Conservation (phyloP, 2,329 filamentous ascomycete species). For the Colletotrichum phormii region DNA sequence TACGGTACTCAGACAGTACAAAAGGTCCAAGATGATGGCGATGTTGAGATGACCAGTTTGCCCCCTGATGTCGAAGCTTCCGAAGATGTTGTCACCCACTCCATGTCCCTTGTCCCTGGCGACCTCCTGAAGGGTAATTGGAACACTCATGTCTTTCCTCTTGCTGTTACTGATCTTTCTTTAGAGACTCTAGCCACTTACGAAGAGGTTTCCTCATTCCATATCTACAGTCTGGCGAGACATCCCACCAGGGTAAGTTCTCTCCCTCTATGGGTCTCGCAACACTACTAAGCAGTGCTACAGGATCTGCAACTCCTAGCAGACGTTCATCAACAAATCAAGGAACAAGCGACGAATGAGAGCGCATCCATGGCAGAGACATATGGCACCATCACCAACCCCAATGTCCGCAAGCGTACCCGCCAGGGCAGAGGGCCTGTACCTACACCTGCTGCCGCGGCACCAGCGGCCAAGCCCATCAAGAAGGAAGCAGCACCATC, state of each 20-base stretch:
- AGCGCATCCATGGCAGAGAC: slow-evolving; percentile 67
- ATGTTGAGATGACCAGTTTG: slow-evolving; percentile 78
- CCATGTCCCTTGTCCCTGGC: slow-evolving; percentile 77
- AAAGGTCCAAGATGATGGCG: slow-evolving; percentile 62
- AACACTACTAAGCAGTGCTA: neutral
- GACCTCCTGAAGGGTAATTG: slow-evolving; percentile 75
- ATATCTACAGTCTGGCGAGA: slow-evolving; percentile 87
- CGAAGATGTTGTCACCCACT: slow-evolving; percentile 65
- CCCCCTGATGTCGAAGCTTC: slow-evolving; percentile 65
- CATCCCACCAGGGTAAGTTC: slow-evolving; percentile 70
- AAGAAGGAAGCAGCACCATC: slow-evolving; percentile 47
- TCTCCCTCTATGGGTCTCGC: rapidly evolving
- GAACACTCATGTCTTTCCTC: neutral
- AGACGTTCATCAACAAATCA: slow-evolving; percentile 74
- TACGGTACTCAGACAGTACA: slow-evolving; percentile 72
- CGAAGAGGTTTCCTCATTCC: slow-evolving; percentile 79
- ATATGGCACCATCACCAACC: slow-evolving; percentile 82
- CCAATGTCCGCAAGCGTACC: slow-evolving; percentile 67
- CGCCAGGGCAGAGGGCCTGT: slow-evolving; percentile 49
- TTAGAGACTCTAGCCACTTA: slow-evolving; percentile 76
- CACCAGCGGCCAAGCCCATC: slow-evolving; percentile 43
- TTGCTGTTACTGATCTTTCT: slow-evolving; percentile 23
- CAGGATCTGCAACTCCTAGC: slow-evolving; percentile 76
- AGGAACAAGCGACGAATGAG: slow-evolving; percentile 69
- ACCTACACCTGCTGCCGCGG: slow-evolving; percentile 38